phyloP scores from a whole-genome alignment of 1,284 basidiomycete species.

The Leccinum insolens region DNA sequence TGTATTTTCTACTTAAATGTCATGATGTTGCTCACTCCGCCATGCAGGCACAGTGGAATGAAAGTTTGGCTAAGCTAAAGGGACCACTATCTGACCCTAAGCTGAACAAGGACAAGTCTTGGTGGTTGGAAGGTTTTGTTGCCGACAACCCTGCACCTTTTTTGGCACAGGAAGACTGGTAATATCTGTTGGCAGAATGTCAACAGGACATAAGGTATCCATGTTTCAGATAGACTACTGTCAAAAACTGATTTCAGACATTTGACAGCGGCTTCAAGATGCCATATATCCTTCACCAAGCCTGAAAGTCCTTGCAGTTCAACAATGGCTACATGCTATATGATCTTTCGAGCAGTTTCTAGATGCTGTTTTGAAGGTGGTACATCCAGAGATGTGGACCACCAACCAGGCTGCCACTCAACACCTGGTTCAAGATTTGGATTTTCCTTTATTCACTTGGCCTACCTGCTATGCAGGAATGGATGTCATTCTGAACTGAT shows the following conservation, averaged over 20 bases:
- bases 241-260: not conserved
- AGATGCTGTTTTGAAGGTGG: not conserved
- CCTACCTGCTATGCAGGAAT: no score
- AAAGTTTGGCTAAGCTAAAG: not conserved
- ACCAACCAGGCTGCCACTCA: not conserved
- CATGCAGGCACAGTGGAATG: not conserved
- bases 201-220: not conserved
- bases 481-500: no score
- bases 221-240: not conserved
- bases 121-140: not conserved
- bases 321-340: not conserved
- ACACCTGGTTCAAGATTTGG: not conserved
- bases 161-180: not conserved
- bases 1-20: not conserved
- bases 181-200: conserved; percentile 2
- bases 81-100: not conserved
- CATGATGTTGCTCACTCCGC: not conserved
- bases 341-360: not conserved
- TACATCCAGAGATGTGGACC: conserved; percentile 2
- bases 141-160: not conserved
- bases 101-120: not conserved
- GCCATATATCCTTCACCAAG: no score
- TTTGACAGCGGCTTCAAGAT: no score
- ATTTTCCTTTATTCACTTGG: no score
- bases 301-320: not conserved